Percentiles rank a stretch among this genome's conserved stretches.
These are phyloP conservation scores for Morella rubra DNA, from an alignment of 306 rosid species.

Conservation along the genomic window DNA sequence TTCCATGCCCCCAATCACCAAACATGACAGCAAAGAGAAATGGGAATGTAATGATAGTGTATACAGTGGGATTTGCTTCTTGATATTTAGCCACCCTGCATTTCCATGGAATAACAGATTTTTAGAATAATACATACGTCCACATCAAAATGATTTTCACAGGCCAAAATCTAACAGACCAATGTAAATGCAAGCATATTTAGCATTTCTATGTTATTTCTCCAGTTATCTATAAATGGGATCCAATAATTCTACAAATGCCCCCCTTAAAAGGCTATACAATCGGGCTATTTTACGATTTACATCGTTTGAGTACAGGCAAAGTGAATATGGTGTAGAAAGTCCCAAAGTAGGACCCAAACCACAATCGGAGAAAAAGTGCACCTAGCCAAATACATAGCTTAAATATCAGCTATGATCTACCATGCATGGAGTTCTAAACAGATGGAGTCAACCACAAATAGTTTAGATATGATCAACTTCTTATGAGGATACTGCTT, in stretches of 20 bases:
- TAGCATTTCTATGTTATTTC: neutral
- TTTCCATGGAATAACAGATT: conserved; percentile 24
- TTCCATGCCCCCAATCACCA: conserved; percentile 99
- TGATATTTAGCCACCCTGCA: conserved; percentile 96
- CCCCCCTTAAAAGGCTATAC: neutral
- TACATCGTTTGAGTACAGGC: neutral
- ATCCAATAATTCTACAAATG: conserved; percentile 7
- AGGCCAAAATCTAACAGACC: conserved; percentile 2
- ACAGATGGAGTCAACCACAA: neutral
- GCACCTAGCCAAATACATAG: too few species aligned
- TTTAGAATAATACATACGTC: neutral
- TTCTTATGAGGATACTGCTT: neutral
- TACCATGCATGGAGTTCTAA: neutral
- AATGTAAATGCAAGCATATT: neutral
- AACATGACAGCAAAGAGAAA: conserved; percentile 99
- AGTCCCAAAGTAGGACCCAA: neutral
- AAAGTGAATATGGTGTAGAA: neutral
- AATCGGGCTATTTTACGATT: neutral
- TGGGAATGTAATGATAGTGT: conserved; percentile 82
- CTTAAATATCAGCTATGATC: neutral
- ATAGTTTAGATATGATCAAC: neutral
- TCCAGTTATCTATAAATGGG: neutral
- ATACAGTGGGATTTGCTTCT: conserved; percentile 97
- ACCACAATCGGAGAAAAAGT: neutral
- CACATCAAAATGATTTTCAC: neutral